Percentiles rank a stretch among this genome's conserved stretches.
Conservation (phyloP, 495 filamentous ascomycete genomes). For the Cercophora newfieldiana region DNA sequence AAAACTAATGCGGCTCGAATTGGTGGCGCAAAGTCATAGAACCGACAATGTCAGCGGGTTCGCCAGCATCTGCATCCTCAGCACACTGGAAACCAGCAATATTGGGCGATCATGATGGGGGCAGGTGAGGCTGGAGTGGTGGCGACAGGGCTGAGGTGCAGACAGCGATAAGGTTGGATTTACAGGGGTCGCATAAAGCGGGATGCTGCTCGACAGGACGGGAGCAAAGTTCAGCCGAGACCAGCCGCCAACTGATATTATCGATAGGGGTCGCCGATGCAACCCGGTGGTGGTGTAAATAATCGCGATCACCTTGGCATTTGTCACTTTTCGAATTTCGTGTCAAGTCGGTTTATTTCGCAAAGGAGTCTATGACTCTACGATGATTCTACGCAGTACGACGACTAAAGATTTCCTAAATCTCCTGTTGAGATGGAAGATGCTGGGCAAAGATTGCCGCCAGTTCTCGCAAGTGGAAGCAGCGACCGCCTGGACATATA, state of each 20-base stretch:
- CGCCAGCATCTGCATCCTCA: not conserved
- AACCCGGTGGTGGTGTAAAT: no score
- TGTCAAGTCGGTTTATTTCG: no score
- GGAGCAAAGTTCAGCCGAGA: not conserved
- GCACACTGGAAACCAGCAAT: not conserved
- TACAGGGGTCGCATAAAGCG: not conserved
- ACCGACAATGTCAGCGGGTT: not conserved
- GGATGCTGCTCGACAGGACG: not conserved
- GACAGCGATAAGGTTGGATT: not conserved
- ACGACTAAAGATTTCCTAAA: no score
- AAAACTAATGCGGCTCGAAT: not conserved
- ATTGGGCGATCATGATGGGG: not conserved
- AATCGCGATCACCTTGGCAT: no score
- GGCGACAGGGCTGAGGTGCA: not conserved
- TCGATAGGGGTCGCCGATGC: not conserved
- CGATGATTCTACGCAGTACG: no score
- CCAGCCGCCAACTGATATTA: not conserved
- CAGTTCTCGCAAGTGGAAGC: no score
- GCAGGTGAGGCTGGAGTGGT: not conserved
- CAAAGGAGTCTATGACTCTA: no score
- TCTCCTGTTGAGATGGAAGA: no score
- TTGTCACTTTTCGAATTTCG: no score
- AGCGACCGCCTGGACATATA: no score
- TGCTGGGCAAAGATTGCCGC: no score
- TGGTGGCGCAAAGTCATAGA: not conserved